phyloP scores from a whole-genome alignment of 2,329 filamentous ascomycete species.

The Parasarocladium wereldwijsianum region DNA sequence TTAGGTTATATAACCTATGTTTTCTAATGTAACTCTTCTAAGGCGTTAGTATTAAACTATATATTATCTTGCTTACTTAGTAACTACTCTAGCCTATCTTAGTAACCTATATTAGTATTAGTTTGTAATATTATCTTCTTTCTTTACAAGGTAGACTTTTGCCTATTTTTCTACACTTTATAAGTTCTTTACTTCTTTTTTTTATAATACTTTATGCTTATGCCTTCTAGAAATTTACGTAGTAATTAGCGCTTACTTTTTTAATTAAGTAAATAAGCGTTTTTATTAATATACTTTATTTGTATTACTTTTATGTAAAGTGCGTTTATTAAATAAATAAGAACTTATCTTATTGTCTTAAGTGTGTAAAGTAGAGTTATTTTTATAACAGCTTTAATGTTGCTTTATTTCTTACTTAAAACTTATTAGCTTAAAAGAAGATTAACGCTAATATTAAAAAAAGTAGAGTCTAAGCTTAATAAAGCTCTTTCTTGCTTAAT shows the following conservation, averaged over 20 bases:
- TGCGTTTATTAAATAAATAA: no score
- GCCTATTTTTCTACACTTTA: not conserved
- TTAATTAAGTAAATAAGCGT: not conserved
- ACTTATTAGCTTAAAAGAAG: not conserved
- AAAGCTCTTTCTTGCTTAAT: no score
- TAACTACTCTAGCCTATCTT: no score
- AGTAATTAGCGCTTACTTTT: not conserved
- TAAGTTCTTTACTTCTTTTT: not conserved
- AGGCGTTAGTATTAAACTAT: not conserved
- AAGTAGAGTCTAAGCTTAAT: not conserved
- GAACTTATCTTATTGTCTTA: not conserved
- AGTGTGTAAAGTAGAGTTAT: not conserved
- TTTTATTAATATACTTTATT: not conserved
- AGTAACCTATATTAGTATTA: no score
- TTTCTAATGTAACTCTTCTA: no score
- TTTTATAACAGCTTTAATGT: conserved; percentile 2
- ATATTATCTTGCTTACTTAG: not conserved
- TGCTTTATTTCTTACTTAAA: no score
- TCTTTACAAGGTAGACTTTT: no score
- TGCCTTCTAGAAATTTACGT: no score
- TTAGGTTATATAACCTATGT: not conserved
- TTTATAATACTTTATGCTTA: not conserved
- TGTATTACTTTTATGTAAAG: no score
- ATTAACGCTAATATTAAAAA: not conserved
- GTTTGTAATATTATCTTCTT: no score